Base-by-base conservation (phyloP, 148 eudicot genomes). In the Camellia granthamiana region DNA sequence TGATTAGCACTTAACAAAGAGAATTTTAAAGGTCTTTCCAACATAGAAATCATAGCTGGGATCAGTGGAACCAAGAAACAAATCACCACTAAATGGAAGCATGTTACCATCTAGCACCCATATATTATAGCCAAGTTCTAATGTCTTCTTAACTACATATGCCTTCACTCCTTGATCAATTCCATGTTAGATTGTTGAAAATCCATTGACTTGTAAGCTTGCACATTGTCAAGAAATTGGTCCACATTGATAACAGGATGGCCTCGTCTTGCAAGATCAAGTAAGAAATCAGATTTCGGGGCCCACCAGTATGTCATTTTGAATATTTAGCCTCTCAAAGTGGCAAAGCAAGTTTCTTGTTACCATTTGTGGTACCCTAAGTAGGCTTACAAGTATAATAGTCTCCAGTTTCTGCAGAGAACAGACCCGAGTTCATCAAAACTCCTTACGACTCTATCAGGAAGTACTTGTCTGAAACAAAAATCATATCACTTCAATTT, bases 221-320 rank as follows among this genome's bases (percentile, higher is more conserved):
- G 76, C 46, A 86, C 81, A 74, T 81, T 84, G 62, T 89, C 84
- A 75, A 84, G 83, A 75, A 90, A 81, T 76, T 75, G 69, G 75
- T 88, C 90, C 63, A 81, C 81, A 59, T 89, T 87, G 52, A 94
- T 83, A 78, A 92, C 94, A 11, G 94, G 97, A 82, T 92, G 93
- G 74, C 99, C 99, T 69, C 97, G 79, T 78, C 98, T 91, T n/a
- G 90, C 83, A 81, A 96, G 90, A 88, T 96, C 98, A 49, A 84
- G 82, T 42, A 87, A 76, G 60, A 94, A 87, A 55, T 84, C 74
- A 51, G 90, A 87, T n/a, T 84, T 66, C 1, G 90, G 92, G n/a
- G 21, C 92, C 93, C 81, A 91, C 46, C 11, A 96, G 86, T 79
- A 96, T 83, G 81, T 92, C 91, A 79, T 96, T 93, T 59, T 15